Conservation (phyloP, 495 filamentous ascomycete genomes). For the Thozetella sp. region DNA sequence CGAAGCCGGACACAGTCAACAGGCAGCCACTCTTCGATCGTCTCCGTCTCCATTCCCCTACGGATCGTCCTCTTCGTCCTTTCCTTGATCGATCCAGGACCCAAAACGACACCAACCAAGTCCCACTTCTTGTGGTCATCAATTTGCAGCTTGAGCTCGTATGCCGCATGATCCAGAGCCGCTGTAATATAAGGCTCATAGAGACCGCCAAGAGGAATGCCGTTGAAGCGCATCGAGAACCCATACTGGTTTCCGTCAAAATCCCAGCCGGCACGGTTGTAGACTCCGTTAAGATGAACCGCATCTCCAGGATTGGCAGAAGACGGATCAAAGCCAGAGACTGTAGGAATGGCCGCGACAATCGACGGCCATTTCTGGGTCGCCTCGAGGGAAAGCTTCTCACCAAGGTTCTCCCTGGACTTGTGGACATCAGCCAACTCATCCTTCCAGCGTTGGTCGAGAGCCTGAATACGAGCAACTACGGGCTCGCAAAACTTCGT, state of each 20-base stretch:
- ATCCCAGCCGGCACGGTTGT: constrained; percentile 8
- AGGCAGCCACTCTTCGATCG: constrained; percentile 6
- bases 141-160: constrained; percentile 6
- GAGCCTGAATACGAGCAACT: not conserved
- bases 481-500: not conserved
- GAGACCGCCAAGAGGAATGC: constrained; percentile 10
- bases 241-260: constrained; percentile 12
- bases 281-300: constrained; percentile 3
- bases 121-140: constrained; percentile 10
- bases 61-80: constrained; percentile 4
- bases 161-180: constrained; percentile 9
- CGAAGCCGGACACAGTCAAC: constrained; percentile 4
- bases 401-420: not conserved
- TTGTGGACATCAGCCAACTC: constrained; percentile 5
- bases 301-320: constrained; percentile 3
- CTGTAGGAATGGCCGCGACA: not conserved
- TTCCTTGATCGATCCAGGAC: constrained; percentile 4
- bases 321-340: constrained; percentile 5
- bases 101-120: constrained; percentile 6
- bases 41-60: constrained; percentile 3
- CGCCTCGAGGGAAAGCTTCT: not conserved
- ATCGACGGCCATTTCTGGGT: not conserved
- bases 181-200: constrained; percentile 2
- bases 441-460: constrained; percentile 3
- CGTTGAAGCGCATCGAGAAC: constrained; percentile 13